phyloP scores from a whole-genome alignment of 2,329 filamentous ascomycete genomes.

The Biscogniauxia marginata region DNA sequence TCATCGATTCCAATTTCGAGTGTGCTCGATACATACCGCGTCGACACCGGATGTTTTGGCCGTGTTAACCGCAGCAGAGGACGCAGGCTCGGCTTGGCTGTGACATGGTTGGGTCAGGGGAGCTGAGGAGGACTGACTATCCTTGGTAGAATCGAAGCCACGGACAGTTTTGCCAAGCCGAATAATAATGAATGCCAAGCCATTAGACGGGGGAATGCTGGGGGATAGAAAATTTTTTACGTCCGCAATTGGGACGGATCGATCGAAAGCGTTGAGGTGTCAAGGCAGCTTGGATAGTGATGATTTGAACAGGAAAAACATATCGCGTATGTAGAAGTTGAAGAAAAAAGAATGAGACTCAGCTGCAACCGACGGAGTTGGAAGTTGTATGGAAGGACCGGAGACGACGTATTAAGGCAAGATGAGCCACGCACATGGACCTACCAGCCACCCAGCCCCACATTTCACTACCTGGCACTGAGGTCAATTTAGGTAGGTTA shows the following conservation, averaged over 20 bases:
- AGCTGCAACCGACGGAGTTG: too few species aligned
- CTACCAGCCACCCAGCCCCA: too few species aligned
- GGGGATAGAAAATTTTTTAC: neutral
- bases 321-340: too few species aligned
- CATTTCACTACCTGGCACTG: too few species aligned
- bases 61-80: neutral
- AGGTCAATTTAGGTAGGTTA: too few species aligned
- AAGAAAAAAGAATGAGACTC: too few species aligned
- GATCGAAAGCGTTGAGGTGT: too few species aligned
- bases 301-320: neutral
- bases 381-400: too few species aligned
- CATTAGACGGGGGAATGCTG: neutral
- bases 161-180: neutral
- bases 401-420: too few species aligned
- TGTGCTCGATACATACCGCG: neutral
- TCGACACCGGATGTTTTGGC: neutral
- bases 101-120: neutral
- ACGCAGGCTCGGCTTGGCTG: neutral
- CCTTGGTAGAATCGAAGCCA: neutral
- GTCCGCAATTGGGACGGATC: neutral
- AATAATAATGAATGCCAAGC: neutral
- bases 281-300: neutral
- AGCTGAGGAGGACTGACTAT: neutral
- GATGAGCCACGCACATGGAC: too few species aligned
- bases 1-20: neutral